Evolutionary conservation across 1,284 basidiomycete genomes (phyloP).

Genomic region (Trichosporon asahii): DNA sequence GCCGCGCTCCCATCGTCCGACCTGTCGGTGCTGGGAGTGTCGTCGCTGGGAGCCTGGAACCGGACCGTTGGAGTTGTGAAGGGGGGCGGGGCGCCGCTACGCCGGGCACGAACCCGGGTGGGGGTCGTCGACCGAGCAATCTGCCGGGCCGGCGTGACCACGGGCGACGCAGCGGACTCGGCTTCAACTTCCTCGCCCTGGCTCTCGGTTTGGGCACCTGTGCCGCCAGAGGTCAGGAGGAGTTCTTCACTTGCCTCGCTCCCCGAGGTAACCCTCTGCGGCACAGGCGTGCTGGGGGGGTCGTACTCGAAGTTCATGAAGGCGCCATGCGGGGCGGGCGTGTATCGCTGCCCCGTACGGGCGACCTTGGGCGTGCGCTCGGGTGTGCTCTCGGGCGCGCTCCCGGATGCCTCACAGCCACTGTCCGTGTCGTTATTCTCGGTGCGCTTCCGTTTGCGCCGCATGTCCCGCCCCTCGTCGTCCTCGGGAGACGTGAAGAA

Average conservation of each 20-base stretch:
- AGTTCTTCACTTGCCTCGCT: neutral
- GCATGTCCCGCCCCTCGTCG: neutral
- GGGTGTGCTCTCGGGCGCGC: neutral
- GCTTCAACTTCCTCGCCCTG: neutral
- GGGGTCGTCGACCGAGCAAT: no score
- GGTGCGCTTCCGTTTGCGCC: neutral
- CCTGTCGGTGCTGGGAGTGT: no score
- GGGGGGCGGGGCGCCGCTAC: neutral
- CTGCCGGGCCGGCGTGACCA: neutral
- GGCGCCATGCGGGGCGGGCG: neutral
- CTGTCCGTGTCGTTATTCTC: neutral
- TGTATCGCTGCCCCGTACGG: neutral
- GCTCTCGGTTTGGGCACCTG: no score
- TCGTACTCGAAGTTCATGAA: neutral
- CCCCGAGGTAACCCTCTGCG: neutral
- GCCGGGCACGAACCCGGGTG: no score
- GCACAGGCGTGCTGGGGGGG: neutral
- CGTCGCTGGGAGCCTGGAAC: neutral
- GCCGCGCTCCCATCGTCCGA: no score
- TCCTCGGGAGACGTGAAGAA: neutral
- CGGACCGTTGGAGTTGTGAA: neutral
- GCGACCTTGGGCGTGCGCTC: neutral
- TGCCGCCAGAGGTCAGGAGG: no score
- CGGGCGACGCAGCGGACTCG: no score
- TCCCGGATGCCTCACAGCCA: neutral